phyloP scores from a whole-genome alignment of 2,329 filamentous ascomycete species.

The Orbilia brochopaga region DNA sequence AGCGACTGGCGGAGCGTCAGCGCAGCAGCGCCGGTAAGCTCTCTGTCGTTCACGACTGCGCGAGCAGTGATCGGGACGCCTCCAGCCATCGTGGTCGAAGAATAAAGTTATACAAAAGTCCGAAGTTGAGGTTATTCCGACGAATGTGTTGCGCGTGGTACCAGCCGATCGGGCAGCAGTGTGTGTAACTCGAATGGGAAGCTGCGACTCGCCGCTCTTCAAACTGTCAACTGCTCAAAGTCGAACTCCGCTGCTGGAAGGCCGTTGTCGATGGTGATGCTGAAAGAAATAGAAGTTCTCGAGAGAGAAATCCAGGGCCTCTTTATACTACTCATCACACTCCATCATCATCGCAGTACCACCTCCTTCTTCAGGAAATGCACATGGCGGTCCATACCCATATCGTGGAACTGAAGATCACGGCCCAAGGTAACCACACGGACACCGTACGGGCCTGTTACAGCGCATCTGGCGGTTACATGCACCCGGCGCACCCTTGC shows the following conservation, averaged over 20 bases:
- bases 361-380: slow-evolving; percentile 43
- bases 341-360: slow-evolving; percentile 29
- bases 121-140: not conserved
- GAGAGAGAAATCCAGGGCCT: slow-evolving; percentile 22
- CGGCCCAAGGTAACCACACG: slow-evolving; percentile 7
- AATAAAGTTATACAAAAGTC: not conserved
- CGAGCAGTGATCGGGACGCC: slow-evolving; percentile 42
- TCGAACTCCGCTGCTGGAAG: not conserved
- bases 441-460: slow-evolving; percentile 6
- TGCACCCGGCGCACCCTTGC: too few species aligned
- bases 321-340: slow-evolving; percentile 31
- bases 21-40: slow-evolving; percentile 65
- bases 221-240: too few species aligned
- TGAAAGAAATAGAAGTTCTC: slow-evolving; percentile 8
- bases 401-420: slow-evolving; percentile 21
- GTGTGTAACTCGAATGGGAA: slow-evolving; percentile 13
- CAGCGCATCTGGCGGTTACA: not conserved
- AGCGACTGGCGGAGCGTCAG: slow-evolving; percentile 72
- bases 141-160: slow-evolving; percentile 17
- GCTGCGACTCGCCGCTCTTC: not conserved
- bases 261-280: slow-evolving; percentile 31
- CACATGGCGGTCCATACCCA: slow-evolving; percentile 10
- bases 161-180: slow-evolving; percentile 7
- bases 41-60: slow-evolving; percentile 44
- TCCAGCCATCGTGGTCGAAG: slow-evolving; percentile 43